These are phyloP conservation scores for Pseudogymnoascus sp. DNA, from an alignment of 2,329 filamentous ascomycete genomes.

Conservation along the genomic window DNA sequence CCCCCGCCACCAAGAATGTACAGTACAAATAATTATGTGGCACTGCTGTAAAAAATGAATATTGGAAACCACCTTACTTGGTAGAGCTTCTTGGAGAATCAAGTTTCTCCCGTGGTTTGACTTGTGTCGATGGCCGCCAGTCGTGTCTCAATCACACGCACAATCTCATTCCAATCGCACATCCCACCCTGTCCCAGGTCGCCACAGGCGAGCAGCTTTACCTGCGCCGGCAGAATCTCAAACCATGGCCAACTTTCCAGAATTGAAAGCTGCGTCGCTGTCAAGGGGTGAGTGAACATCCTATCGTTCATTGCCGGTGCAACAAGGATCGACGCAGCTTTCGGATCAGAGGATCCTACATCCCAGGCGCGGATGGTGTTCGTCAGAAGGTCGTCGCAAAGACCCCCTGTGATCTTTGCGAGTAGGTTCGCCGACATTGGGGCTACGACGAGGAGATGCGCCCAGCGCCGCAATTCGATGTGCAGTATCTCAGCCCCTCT, in stretches of 20 bases:
- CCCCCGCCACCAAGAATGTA: background rate
- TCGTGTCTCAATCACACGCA: slow-evolving; percentile 48
- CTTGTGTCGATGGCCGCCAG: background rate
- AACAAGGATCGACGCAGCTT: slow-evolving; percentile 62
- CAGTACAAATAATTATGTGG: background rate
- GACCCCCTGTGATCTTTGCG: slow-evolving; percentile 72
- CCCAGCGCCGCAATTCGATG: slow-evolving; percentile 80
- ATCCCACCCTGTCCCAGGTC: slow-evolving; percentile 68
- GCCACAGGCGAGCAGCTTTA: slow-evolving; percentile 45
- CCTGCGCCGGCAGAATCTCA: slow-evolving; percentile 63
- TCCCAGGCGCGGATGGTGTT: slow-evolving; percentile 83
- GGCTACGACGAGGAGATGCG: slow-evolving; percentile 69
- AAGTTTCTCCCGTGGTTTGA: background rate
- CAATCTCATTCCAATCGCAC: slow-evolving; percentile 72
- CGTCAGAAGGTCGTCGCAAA: slow-evolving; percentile 70
- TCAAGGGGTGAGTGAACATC: slow-evolving; percentile 86
- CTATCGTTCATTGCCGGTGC: slow-evolving; percentile 81
- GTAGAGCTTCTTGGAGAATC: background rate
- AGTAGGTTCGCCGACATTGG: slow-evolving; percentile 79
- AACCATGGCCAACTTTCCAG: slow-evolving; percentile 78
- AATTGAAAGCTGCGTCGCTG: slow-evolving; percentile 59
- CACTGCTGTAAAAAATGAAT: background rate
- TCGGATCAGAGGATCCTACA: slow-evolving; percentile 45
- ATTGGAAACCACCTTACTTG: background rate
- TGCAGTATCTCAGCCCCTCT: slow-evolving; percentile 77